Base-by-base conservation (phyloP, 2,329 filamentous ascomycete species). In the Paradendryphiella salina region DNA sequence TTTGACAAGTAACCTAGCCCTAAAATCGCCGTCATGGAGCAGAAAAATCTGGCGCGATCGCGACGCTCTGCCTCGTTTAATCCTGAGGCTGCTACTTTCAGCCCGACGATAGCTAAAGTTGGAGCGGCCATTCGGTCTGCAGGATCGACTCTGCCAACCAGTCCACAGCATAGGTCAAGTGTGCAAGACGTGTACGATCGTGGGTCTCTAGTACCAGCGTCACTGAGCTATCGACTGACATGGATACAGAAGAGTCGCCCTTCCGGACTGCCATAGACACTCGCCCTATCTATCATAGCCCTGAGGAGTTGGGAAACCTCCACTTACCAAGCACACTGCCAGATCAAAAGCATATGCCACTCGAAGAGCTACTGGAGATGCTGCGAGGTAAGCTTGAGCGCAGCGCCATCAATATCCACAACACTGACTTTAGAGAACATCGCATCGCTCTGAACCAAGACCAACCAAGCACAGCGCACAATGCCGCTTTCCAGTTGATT, bases 61-160 rank as follows among this genome's bases (percentile, higher is more conserved):
- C 31, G 29, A 17, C 23, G 32, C 9, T 29, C 38, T 21, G 35
- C 29, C 11, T 51, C 47, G 5, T 61, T 61, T 41, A 61, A 61
- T 13, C 58, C 58, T 3, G 46, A 61, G 39, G 58, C 56, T 21
- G 32, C 46, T 4, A 35, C 56, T 3, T 60, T 60, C 23, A 54
- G 43, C 26, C 56, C 56, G 28, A 43, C 36, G 1, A 26, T 18
- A 18, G 33, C 35, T 21, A 40, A 37, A 13, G n/a, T 46, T 29
- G 45, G 37, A 33, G 33, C 23, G 14, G 17, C 32, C n/a, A 23
- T 32, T 9, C 20, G 34, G 11, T 1, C 15, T 46, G 14, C 14
- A 33, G 40, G 23, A 11, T 14, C 33, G 14, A 36, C 35, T 39
- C 47, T 34, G 17, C 31, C 26, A 15, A 18, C 18, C 6, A 46